These are phyloP conservation scores for Diaporthe eres DNA, from an alignment of 2,329 filamentous ascomycete genomes.

Conservation along the genomic window DNA sequence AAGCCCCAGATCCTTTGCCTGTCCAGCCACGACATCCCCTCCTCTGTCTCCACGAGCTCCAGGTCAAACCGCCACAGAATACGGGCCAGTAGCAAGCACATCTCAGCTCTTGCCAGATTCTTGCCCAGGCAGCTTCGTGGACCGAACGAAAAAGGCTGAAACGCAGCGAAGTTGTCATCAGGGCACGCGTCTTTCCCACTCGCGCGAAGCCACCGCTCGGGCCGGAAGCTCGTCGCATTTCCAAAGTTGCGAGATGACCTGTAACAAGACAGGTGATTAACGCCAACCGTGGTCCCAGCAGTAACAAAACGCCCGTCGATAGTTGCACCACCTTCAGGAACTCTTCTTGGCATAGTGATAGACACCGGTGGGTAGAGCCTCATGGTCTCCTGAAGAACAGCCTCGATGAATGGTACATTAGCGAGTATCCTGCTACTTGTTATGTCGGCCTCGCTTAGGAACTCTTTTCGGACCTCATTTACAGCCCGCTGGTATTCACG, in stretches of 20 bases:
- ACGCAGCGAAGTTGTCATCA: background rate
- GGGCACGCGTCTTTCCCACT: background rate
- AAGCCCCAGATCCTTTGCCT: conserved; percentile 8
- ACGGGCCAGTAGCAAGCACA: conserved; percentile 5
- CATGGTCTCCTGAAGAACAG: background rate
- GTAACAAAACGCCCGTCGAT: conserved; percentile 14
- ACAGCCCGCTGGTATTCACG: background rate
- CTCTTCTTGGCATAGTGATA: conserved; percentile 15
- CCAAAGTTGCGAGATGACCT: conserved; percentile 14
- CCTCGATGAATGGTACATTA: background rate
- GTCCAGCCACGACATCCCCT: conserved; percentile 6
- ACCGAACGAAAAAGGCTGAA: conserved; percentile 18
- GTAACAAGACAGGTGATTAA: conserved; percentile 5
- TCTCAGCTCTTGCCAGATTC: conserved; percentile 24
- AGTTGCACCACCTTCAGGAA: conserved; percentile 1
- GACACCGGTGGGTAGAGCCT: conserved; percentile 6
- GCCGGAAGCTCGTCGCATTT: background rate
- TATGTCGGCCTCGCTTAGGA: background rate
- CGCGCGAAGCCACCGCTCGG: conserved; percentile 9
- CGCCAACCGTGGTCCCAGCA: background rate
- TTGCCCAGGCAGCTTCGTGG: conserved; percentile 21
- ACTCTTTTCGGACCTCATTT: background rate
- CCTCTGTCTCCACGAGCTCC: conserved; percentile 17
- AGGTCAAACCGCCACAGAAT: conserved; percentile 30
- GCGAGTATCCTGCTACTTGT: background rate